Base-by-base conservation (phyloP, 2,329 filamentous ascomycete species). In the Aaosphaeria arxii region DNA sequence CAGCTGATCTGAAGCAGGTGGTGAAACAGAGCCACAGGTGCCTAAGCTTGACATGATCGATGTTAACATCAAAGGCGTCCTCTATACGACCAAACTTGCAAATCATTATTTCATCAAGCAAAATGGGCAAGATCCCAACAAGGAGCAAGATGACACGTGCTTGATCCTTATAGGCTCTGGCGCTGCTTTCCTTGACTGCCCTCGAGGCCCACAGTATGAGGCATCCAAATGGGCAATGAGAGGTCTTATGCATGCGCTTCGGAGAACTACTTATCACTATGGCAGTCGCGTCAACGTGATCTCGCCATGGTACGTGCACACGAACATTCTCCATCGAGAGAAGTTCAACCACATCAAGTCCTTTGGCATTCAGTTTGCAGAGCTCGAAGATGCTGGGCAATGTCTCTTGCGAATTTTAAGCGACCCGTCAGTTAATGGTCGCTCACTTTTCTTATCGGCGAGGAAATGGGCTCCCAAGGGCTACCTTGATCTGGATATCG, bases 71-170 rank as follows among this genome's bases (percentile, higher is more conserved):
- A 53, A 53, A 2, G 64, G 66, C 7, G 56, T 57, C 32, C 43
- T 67, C 47, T 65, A 63, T 38, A 65, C 64, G 0, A 53, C 61
- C 9, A 66, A 65, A 42, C 43, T 69, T 5, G 65, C 46, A 1
- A 54, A 67, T 3, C 48, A 62, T 36, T 61, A 63, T 36, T 36
- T 36, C 33, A 46, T 68, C 7, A 59, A 54, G 45, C 58, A 62
- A 41, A 60, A 62, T 30, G 28, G 53, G 0, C 42, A 53, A 4
- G 60, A 60, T 6, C 62, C 64, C 7, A 63, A 59, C 31, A 59
- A 9, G 33, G n/a, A n/a, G 9, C 33, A 36, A 36, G 33, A 9
- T n/a, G 33, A 36, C n/a, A 36, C 33, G 2, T 36, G 33, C n/a
- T n/a, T 36, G 7, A 4, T 36, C n/a, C 33, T 36, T 9, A 36